A percentile compares a stretch with the other conserved stretches of the same genome.
Evolutionary conservation across 352 stramenopile genomes (phyloP).

Genomic region (Blastocystis sp.): DNA sequence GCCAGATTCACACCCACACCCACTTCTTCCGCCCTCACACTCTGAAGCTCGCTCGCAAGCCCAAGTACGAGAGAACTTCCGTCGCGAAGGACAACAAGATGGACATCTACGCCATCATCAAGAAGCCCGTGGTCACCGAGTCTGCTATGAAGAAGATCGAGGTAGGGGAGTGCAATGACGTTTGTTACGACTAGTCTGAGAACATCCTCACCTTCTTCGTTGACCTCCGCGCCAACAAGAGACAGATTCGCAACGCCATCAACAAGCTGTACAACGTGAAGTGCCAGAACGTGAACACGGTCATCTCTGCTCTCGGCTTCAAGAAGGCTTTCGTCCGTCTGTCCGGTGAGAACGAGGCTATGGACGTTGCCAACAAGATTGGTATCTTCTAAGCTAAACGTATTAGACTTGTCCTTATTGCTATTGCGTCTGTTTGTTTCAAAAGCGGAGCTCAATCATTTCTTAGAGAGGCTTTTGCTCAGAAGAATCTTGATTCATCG

Average conservation of each 20-base stretch:
- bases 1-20: slow-evolving; percentile 97
- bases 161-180: slow-evolving; percentile 29
- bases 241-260: slow-evolving; percentile 99
- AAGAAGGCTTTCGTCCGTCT: slow-evolving; percentile 99
- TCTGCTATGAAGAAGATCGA: slow-evolving; percentile 99
- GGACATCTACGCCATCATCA: slow-evolving; percentile 99
- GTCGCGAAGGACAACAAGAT: slow-evolving; percentile 87
- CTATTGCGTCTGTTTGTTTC: not conserved
- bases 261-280: slow-evolving; percentile 99
- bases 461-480: too few relatives aligned
- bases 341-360: slow-evolving; percentile 96
- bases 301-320: slow-evolving; percentile 96
- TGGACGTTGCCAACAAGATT: slow-evolving; percentile 99
- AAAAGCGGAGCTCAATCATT: too few relatives aligned
- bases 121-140: slow-evolving; percentile 94
- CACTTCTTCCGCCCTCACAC: slow-evolving; percentile 99
- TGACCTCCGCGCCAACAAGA: slow-evolving; percentile 98
- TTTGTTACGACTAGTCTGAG: slow-evolving; percentile 83
- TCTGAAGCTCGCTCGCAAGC: slow-evolving; percentile 89
- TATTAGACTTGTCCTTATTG: slow-evolving; percentile 72
- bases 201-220: slow-evolving; percentile 99
- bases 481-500: too few relatives aligned
- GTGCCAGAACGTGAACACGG: slow-evolving; percentile 98
- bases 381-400: slow-evolving; percentile 72
- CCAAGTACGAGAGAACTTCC: slow-evolving; percentile 92